phyloP scores from a whole-genome alignment of 495 filamentous ascomycete species.

The Geopyxis carbonaria region DNA sequence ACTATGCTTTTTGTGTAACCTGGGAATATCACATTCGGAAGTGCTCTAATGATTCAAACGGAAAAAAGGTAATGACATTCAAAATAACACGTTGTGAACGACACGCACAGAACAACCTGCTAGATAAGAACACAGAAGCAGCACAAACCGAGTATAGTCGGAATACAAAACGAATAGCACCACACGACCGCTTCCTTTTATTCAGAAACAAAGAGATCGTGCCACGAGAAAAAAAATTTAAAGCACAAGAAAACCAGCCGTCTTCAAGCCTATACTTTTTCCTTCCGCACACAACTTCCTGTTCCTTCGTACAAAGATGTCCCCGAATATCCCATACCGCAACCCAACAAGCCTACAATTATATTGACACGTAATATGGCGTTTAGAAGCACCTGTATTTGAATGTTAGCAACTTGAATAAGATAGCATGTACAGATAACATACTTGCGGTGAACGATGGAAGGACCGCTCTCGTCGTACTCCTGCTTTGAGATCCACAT shows the following conservation, averaged over 20 bases:
- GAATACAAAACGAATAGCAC: slow-evolving; percentile 12
- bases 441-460: slow-evolving; percentile 98
- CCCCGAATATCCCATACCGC: slow-evolving; percentile 2
- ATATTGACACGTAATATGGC: slow-evolving; percentile 9
- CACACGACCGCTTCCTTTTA: slow-evolving; percentile 23
- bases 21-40: no score
- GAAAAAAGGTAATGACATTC: no score
- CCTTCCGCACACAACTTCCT: background rate
- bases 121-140: slow-evolving; percentile 2
- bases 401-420: slow-evolving; percentile 7
- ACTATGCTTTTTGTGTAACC: no score
- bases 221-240: slow-evolving; percentile 4
- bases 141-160: background rate
- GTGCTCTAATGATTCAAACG: no score
- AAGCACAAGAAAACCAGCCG: background rate
- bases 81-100: no score
- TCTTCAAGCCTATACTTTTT: slow-evolving; percentile 3
- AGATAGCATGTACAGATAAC: slow-evolving; percentile 1
- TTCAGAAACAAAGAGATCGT: slow-evolving; percentile 23
- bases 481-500: slow-evolving; percentile 99
- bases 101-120: no score
- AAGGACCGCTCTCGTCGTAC: slow-evolving; percentile 98
- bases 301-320: slow-evolving; percentile 5
- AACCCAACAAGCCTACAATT: slow-evolving; percentile 6
- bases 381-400: slow-evolving; percentile 24